Conservation (phyloP, 768 basidiomycete genomes). For the Boletus tylopilopsis region DNA sequence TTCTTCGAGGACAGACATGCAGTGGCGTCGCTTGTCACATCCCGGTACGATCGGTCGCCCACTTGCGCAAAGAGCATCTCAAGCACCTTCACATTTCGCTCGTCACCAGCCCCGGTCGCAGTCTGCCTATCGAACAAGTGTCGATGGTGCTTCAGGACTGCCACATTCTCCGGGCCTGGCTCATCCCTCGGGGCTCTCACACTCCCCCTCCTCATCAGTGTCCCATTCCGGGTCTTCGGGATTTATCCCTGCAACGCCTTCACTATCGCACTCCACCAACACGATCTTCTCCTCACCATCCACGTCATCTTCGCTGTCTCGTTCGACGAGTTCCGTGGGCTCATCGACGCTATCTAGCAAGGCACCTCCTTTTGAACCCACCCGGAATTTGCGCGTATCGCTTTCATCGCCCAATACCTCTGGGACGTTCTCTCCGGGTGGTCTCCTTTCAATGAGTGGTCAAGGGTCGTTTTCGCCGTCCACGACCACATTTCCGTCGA, state of each 20-base stretch:
- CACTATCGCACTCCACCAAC: constrained; percentile 14
- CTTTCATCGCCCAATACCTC: constrained; percentile 20
- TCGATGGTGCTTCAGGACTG: constrained; percentile 12
- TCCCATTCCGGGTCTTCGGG: constrained; percentile 16
- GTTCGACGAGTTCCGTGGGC: constrained; percentile 27
- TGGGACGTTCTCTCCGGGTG: constrained; percentile 8
- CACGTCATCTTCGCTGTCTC: constrained; percentile 23
- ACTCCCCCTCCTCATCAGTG: constrained; percentile 15
- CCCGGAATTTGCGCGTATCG: constrained; percentile 24
- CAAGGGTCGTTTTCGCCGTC: constrained; percentile 20
- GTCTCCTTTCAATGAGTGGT: constrained; percentile 8
- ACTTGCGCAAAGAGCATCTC: constrained; percentile 10
- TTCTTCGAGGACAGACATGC: constrained; percentile 15
- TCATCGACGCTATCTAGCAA: constrained; percentile 48
- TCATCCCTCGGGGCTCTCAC: constrained; percentile 10
- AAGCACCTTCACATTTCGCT: constrained; percentile 21
- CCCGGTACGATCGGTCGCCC: constrained; percentile 30
- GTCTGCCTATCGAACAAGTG: constrained; percentile 19
- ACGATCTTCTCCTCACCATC: constrained; percentile 19
- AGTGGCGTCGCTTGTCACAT: constrained; percentile 25
- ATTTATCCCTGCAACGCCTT: constrained; percentile 8
- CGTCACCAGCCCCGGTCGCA: constrained; percentile 28
- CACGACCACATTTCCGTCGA: constrained; percentile 7
- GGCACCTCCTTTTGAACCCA: constrained; percentile 54
- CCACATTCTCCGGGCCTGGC: constrained; percentile 16